These are phyloP conservation scores for Chlorencoelia australis DNA, from an alignment of 2,329 filamentous ascomycete genomes.

Conservation along the genomic window DNA sequence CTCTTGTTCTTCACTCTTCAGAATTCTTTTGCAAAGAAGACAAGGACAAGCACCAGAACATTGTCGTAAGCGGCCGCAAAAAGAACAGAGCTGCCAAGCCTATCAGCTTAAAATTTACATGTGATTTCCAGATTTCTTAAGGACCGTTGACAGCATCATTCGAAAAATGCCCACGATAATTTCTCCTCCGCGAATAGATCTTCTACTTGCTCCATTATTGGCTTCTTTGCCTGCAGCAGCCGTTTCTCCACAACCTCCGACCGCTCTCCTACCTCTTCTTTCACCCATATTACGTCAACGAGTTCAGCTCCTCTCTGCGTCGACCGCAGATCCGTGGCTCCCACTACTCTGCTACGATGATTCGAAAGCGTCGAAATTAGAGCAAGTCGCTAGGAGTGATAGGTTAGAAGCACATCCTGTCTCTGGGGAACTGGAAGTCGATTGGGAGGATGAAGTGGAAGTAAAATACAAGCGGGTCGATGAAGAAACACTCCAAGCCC, in stretches of 20 bases:
- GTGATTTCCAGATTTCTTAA: conserved; percentile 10
- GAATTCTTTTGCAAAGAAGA: too few species aligned
- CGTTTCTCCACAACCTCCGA: conserved; percentile 46
- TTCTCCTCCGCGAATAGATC: conserved; percentile 36
- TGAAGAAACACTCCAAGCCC: conserved; percentile 61
- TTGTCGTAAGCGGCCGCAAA: too few species aligned
- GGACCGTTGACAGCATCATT: conserved; percentile 1
- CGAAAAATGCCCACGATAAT: conserved; percentile 23
- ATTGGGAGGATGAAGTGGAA: conserved; percentile 54
- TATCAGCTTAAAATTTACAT: conserved; percentile 10
- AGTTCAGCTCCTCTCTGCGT: conserved; percentile 52
- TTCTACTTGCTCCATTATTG: conserved; percentile 46
- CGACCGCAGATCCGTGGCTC: conserved; percentile 59
- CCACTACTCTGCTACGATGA: conserved; percentile 59
- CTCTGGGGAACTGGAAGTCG: conserved; percentile 68
- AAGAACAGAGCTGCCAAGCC: not conserved
- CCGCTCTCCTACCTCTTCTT: conserved; percentile 47
- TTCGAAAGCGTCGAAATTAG: conserved; percentile 43
- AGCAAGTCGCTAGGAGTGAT: conserved; percentile 50
- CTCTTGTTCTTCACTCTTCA: too few species aligned
- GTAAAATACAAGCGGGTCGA: conserved; percentile 60
- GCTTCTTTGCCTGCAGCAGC: conserved; percentile 50
- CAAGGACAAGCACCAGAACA: too few species aligned
- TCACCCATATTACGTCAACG: conserved; percentile 57
- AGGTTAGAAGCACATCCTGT: conserved; percentile 70